These are phyloP conservation scores for Saccharomycopsis phalli DNA, from an alignment of 1,139 yeast species.

Conservation along the genomic window DNA sequence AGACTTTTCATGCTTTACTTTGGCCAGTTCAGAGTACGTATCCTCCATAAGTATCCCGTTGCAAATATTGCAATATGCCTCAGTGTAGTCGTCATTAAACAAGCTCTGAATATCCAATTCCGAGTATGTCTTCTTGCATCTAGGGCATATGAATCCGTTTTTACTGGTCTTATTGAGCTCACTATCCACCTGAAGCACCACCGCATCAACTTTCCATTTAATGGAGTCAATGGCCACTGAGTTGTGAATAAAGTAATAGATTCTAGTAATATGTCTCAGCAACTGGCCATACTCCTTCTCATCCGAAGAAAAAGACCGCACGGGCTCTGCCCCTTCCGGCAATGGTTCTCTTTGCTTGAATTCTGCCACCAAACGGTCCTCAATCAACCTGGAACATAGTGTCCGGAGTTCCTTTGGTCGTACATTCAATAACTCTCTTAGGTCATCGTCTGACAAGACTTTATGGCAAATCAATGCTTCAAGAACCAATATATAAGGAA, in stretches of 20 bases:
- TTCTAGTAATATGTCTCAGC: constrained; percentile 54
- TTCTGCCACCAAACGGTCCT: constrained; percentile 61
- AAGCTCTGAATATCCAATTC: constrained; percentile 84
- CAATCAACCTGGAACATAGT: constrained; percentile 70
- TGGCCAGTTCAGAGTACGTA: constrained; percentile 77
- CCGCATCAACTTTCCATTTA: constrained; percentile 90
- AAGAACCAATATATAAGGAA: constrained; percentile 71
- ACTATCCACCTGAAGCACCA: constrained; percentile 70
- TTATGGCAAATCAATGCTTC: constrained; percentile 90
- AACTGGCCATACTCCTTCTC: constrained; percentile 3
- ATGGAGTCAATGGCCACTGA: constrained; percentile 93
- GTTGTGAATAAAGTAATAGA: constrained; percentile 79
- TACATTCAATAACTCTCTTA: constrained; percentile 69
- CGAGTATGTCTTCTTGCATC: constrained; percentile 72
- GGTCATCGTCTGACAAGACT: constrained; percentile 90
- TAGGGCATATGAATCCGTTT: constrained; percentile 86
- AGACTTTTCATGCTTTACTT: constrained; percentile 71
- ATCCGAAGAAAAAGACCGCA: not conserved
- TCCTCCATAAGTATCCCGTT: constrained; percentile 71
- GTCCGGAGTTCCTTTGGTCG: constrained; percentile 83
- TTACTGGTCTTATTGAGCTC: constrained; percentile 81
- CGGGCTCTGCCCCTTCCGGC: not conserved
- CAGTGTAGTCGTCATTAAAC: constrained; percentile 68
- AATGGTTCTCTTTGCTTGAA: constrained; percentile 51
- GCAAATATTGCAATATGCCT: constrained; percentile 81